A percentile compares a stretch with the other conserved stretches of the same genome.
Conservation (phyloP, 148 eudicot genomes). For the Salicornia ramosissima region DNA sequence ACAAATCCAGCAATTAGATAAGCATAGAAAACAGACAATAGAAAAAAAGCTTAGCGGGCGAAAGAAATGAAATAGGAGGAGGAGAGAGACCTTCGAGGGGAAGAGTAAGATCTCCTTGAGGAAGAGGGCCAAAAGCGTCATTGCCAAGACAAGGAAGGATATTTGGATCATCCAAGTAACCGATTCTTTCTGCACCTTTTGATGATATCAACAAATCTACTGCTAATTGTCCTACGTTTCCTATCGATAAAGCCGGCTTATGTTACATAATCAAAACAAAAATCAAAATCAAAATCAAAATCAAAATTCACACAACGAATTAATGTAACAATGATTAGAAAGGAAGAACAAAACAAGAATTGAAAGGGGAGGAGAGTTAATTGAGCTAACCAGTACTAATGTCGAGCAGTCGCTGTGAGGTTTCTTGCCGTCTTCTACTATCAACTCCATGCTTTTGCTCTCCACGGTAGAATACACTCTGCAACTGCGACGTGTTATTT, state of each 20-base stretch:
- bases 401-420: slow-evolving; percentile 44
- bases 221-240: slow-evolving; percentile 91
- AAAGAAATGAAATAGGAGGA: slow-evolving; percentile 1
- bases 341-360: neutral
- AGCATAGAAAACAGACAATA: neutral
- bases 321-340: neutral
- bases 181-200: slow-evolving; percentile 51
- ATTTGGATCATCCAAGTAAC: slow-evolving; percentile 75
- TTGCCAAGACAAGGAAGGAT: slow-evolving; percentile 92
- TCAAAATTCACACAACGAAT: neutral
- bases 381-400: slow-evolving; percentile 59
- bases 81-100: slow-evolving; percentile 73
- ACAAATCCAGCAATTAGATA: no score
- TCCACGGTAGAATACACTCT: no score
- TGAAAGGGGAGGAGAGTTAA: slow-evolving; percentile 1
- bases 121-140: slow-evolving; percentile 71
- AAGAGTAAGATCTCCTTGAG: slow-evolving; percentile 62
- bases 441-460: slow-evolving; percentile 83
- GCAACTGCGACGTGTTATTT: no score
- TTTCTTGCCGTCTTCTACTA: slow-evolving; percentile 52
- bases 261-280: neutral
- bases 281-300: neutral
- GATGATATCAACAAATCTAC: slow-evolving; percentile 79
- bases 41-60: neutral
- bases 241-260: slow-evolving; percentile 90